These are phyloP conservation scores for Dictyostelium purpureum DNA, from an alignment of 78 protist species.

Conservation along the genomic window DNA sequence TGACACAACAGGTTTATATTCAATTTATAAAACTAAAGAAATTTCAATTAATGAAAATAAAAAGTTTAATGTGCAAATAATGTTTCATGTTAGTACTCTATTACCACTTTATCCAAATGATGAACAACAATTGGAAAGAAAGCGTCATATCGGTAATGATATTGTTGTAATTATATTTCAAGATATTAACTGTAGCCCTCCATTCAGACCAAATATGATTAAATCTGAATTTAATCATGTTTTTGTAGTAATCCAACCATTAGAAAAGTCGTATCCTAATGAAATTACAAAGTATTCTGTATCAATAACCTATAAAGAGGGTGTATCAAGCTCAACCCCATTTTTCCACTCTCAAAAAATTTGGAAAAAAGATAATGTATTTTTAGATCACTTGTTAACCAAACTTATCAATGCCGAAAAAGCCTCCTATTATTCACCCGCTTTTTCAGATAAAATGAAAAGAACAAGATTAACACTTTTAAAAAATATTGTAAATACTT, in stretches of 20 bases:
- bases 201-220: constrained; percentile 48
- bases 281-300: constrained; percentile 33
- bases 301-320: constrained; percentile 63
- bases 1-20: constrained; percentile 60
- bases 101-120: constrained; percentile 80
- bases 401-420: constrained; percentile 75
- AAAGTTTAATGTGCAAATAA: constrained; percentile 67
- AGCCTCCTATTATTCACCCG: constrained; percentile 65
- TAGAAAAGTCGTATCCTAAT: background rate
- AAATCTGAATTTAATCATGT: constrained; percentile 69
- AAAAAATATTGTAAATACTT: constrained; percentile 20
- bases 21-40: constrained; percentile 51
- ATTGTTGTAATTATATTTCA: constrained; percentile 78
- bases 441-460: constrained; percentile 74
- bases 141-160: constrained; percentile 92
- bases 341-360: constrained; percentile 26
- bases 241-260: constrained; percentile 55
- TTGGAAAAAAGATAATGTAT: constrained; percentile 60
- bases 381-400: constrained; percentile 30
- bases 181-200: constrained; percentile 51
- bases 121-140: constrained; percentile 86
- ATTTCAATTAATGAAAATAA: constrained; percentile 35
- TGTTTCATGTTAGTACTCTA: constrained; percentile 90
- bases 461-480: constrained; percentile 62
- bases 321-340: constrained; percentile 38